Conservation (phyloP, 306 rosid species). For the Medicago lupulina region DNA sequence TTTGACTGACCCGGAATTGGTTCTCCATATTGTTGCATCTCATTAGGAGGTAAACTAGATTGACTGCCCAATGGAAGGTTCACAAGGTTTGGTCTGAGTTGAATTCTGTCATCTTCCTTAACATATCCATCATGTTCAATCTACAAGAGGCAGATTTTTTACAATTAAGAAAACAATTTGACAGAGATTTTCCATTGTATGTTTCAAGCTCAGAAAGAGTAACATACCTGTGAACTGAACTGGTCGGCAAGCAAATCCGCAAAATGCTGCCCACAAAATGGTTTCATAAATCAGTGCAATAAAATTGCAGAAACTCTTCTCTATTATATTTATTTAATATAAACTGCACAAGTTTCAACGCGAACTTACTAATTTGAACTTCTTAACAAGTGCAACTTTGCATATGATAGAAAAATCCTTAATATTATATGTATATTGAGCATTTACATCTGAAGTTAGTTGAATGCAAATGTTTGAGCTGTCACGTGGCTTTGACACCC, state of each 20-base stretch:
- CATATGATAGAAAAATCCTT: too few relatives aligned
- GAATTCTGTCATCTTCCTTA: slow-evolving; percentile 60
- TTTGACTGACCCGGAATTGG: slow-evolving; percentile 61
- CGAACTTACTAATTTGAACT: too few relatives aligned
- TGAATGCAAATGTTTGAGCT: slow-evolving; percentile 23
- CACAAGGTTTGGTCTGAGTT: slow-evolving; percentile 57
- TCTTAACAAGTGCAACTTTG: too few relatives aligned
- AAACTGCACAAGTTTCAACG: too few relatives aligned
- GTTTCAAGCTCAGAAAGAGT: slow-evolving; percentile 23
- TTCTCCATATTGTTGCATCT: slow-evolving; percentile 83
- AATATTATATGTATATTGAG: neutral
- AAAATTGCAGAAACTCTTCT: slow-evolving; percentile 35
- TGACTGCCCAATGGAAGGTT: slow-evolving; percentile 62
- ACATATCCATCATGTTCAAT: slow-evolving; percentile 72
- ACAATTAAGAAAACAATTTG: slow-evolving; percentile 7
- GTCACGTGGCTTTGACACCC: slow-evolving; percentile 17
- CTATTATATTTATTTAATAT: too few relatives aligned
- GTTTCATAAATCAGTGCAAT: slow-evolving; percentile 45
- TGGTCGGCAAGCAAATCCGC: slow-evolving; percentile 88
- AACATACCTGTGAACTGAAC: slow-evolving; percentile 73
- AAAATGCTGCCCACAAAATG: slow-evolving; percentile 69
- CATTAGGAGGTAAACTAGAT: slow-evolving; percentile 60
- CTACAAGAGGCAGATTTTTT: slow-evolving; percentile 54
- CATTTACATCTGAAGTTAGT: slow-evolving; percentile 40
- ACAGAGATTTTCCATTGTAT: slow-evolving; percentile 9